Base-by-base conservation (phyloP, 208 protist genomes). In the Trypanosomatidae sp. region DNA sequence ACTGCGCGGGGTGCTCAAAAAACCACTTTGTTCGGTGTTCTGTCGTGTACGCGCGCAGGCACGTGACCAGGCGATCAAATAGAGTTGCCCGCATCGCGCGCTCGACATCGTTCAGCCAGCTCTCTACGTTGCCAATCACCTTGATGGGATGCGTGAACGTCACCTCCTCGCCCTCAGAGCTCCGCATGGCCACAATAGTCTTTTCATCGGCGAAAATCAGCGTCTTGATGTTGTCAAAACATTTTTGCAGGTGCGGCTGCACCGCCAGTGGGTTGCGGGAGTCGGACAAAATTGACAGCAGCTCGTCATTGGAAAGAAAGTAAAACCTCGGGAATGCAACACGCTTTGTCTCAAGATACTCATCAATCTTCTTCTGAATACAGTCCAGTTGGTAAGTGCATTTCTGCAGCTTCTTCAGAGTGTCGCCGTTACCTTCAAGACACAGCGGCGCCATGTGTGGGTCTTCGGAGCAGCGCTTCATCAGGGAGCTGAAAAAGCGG, bases 261-360 rank as follows among this genome's bases (percentile, higher is more conserved):
- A 99, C 96, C 22, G 94, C 89, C 33, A 87, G 83, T 7, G 97
- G 97, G 77, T 99, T 98, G 30, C 94, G 88, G n/a, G 94, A 97
- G 80, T 99, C 97, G 25, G 97, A 97, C 30, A 99, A 84, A 73
- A 99, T 99, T 30, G 98, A 97, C 12, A 99, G 89, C 64, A 99
- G 80, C 82, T 99, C 98, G 79, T 99, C 98, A 80, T 99, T 98
- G 44, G 97, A 99, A 10, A 99, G 81, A 83, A 99, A 99, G 82
- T 98, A 99, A 82, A 99, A 99, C 25, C 98, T 88, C 44, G 98
- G 97, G 77, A 99, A 99, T 22, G 91, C 92, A 3, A 89, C 80
- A 19, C 98, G 81, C 84, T 99, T 99, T 19, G 97, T 98, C 70
- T 99, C 97, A 0, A 99, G 85, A 74, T 99, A 99, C 7, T 98